Evolutionary conservation across 2,329 filamentous ascomycete genomes (phyloP).

Genomic region (Aspergillus persii): DNA sequence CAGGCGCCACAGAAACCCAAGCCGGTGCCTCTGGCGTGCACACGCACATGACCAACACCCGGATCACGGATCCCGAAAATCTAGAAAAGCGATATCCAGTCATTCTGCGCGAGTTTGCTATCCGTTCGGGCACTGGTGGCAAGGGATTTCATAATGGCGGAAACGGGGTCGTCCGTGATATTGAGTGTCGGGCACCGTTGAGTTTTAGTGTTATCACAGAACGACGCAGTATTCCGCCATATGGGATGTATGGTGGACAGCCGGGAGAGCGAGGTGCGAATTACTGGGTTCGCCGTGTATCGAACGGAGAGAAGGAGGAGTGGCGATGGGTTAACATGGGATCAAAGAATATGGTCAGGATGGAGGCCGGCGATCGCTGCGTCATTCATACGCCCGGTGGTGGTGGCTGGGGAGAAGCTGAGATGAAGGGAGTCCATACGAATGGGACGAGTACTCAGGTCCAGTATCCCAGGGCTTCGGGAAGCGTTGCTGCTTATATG

Average conservation of each 20-base stretch:
- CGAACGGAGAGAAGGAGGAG: slow-evolving; percentile 5
- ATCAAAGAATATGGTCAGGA: slow-evolving; percentile 22
- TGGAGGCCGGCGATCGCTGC: slow-evolving; percentile 23
- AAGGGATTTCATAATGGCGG: slow-evolving; percentile 65
- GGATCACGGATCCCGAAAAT: slow-evolving; percentile 78
- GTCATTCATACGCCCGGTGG: slow-evolving; percentile 24
- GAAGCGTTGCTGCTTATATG: not conserved
- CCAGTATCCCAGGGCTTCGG: not conserved
- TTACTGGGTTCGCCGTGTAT: slow-evolving; percentile 19
- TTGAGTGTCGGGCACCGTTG: slow-evolving; percentile 66
- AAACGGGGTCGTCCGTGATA: slow-evolving; percentile 74
- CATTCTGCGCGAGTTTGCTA: slow-evolving; percentile 65
- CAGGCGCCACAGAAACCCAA: slow-evolving; percentile 69
- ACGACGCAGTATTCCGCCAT: slow-evolving; percentile 21
- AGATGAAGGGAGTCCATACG: not conserved
- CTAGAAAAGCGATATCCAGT: slow-evolving; percentile 76
- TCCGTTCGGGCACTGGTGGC: slow-evolving; percentile 63
- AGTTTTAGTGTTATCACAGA: slow-evolving; percentile 21
- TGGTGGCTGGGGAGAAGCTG: slow-evolving; percentile 20
- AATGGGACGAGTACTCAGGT: not conserved
- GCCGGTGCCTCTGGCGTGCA: slow-evolving; percentile 71
- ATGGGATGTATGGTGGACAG: slow-evolving; percentile 24
- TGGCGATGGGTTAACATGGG: slow-evolving; percentile 20
- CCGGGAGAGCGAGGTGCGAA: slow-evolving; percentile 65
- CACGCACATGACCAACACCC: slow-evolving; percentile 80